Evolutionary conservation across 176 grass and related monocot genomes (phyloP), one percentile per base, ranked within the genome.

Genomic region (Hordeum vulgare): DNA sequence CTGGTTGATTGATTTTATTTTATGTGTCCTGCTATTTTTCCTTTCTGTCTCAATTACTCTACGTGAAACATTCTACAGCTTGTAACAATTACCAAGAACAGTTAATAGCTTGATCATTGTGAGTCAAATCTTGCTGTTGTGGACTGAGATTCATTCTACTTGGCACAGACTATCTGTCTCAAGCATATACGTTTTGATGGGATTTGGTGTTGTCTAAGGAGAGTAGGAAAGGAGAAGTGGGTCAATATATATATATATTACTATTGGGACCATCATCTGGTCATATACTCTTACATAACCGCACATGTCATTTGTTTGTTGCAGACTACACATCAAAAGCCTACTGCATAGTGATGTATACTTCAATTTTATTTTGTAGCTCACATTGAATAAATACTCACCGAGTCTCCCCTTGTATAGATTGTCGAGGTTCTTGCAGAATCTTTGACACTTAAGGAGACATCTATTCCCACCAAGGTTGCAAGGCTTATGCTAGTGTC

Each of bases 401-500:
- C 61, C 53, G 49, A 18, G 80, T 17, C 4, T 83, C 77, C 5
- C 70, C 17, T 83, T 94, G 49, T 82, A 77, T 79, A 99, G 96
- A 87, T 99, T 87, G 96, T 99, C 23, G 96, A 96, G 83, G 96
- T 99, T 77, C 90, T 99, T 69, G 90, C 93, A 39, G 91, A 99
- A 89, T 99, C 93, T 63, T 88, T 99, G 80, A 99, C 93, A 58
- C 85, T 99, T 12, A 99, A 89, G 83, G 96, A 99, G 81, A 94
- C 96, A 14, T 72, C 93, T 80, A 92, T 99, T 65, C 96, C 93
- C 64, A 96, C 93, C 66, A 99, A 99, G 83, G 96, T 99, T 81
- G 96, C 96, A 66, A 90, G 96, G 73, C 87, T 99, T 80, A 99
- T 99, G 93, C 78, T 99, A 73, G 88, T 99, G 70, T 99, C 96